Percentiles rank a stretch among this genome's conserved stretches.
Conservation (phyloP, 306 rosid genomes). For the Begonia masoniana region DNA sequence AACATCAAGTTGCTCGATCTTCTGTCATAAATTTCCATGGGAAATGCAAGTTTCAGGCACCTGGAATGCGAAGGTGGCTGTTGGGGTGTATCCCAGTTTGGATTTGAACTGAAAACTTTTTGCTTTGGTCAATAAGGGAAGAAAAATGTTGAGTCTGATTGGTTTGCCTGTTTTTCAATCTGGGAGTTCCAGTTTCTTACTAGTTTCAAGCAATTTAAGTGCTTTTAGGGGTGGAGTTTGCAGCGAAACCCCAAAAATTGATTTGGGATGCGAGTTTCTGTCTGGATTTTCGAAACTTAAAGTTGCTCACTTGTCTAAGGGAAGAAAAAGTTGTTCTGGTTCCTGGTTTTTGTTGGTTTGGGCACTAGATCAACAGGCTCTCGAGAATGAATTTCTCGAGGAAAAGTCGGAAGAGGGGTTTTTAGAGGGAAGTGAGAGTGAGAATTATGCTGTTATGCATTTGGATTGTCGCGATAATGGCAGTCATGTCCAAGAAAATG, state of each 20-base stretch:
- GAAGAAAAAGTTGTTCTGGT: conserved; percentile 24
- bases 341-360: conserved; percentile 34
- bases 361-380: conserved; percentile 35
- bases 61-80: conserved; percentile 20
- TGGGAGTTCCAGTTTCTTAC: conserved; percentile 10
- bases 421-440: conserved; percentile 16
- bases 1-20: conserved; percentile 1
- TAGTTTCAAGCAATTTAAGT: conserved; percentile 22
- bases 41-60: conserved; percentile 37
- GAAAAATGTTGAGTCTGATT: conserved; percentile 20
- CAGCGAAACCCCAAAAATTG: conserved; percentile 23
- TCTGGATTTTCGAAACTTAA: conserved; percentile 23
- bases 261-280: conserved; percentile 30
- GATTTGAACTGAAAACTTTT: conserved; percentile 23
- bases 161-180: conserved; percentile 24
- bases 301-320: conserved; percentile 24
- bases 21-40: not conserved
- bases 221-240: conserved; percentile 14
- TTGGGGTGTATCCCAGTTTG: conserved; percentile 19
- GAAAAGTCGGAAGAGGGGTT: conserved; percentile 11
- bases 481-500: conserved; percentile 9
- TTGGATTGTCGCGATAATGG: conserved; percentile 12
- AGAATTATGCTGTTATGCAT: conserved; percentile 11
- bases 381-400: conserved; percentile 24
- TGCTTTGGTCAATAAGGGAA: conserved; percentile 17